These are phyloP conservation scores for Zymoseptoria pseudotritici DNA, from an alignment of 2,329 filamentous ascomycete species.

Conservation along the genomic window DNA sequence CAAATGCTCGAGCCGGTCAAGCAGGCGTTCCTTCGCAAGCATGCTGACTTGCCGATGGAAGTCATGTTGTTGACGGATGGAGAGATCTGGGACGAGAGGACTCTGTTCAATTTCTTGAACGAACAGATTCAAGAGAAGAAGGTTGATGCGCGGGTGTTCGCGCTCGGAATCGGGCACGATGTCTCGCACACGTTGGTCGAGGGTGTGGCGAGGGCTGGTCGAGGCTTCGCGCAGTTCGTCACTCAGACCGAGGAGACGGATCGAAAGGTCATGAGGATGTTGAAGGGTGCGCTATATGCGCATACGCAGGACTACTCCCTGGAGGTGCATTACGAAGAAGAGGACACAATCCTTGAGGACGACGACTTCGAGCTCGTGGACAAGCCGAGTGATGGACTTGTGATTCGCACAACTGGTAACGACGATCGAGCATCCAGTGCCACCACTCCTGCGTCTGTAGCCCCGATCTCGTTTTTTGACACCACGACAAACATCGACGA, in stretches of 20 bases:
- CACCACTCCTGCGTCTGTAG: neutral
- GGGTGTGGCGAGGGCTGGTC: slow-evolving; percentile 51
- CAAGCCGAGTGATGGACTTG: slow-evolving; percentile 45
- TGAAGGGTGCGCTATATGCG: slow-evolving; percentile 61
- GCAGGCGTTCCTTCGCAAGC: slow-evolving; percentile 41
- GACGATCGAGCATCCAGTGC: slow-evolving; percentile 6
- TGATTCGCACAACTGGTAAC: slow-evolving; percentile 26
- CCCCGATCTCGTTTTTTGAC: slow-evolving; percentile 55
- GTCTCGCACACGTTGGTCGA: slow-evolving; percentile 53
- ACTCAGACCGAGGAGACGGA: slow-evolving; percentile 58
- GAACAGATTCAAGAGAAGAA: slow-evolving; percentile 34
- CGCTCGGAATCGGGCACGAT: slow-evolving; percentile 48
- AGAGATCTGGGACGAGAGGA: slow-evolving; percentile 44
- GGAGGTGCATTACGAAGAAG: slow-evolving; percentile 50
- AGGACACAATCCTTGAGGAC: slow-evolving; percentile 24
- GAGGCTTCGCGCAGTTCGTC: slow-evolving; percentile 56
- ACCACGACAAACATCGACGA: slow-evolving; percentile 38
- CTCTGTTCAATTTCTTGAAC: slow-evolving; percentile 44
- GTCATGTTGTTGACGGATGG: slow-evolving; percentile 53
- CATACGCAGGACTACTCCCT: slow-evolving; percentile 58
- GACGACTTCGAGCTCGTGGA: slow-evolving; percentile 60
- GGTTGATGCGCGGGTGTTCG: slow-evolving; percentile 48
- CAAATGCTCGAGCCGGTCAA: slow-evolving; percentile 44
- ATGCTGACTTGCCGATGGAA: slow-evolving; percentile 42
- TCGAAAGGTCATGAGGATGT: slow-evolving; percentile 63